Conservation (phyloP, 208 protist genomes). For the Leishmania tarentolae region DNA sequence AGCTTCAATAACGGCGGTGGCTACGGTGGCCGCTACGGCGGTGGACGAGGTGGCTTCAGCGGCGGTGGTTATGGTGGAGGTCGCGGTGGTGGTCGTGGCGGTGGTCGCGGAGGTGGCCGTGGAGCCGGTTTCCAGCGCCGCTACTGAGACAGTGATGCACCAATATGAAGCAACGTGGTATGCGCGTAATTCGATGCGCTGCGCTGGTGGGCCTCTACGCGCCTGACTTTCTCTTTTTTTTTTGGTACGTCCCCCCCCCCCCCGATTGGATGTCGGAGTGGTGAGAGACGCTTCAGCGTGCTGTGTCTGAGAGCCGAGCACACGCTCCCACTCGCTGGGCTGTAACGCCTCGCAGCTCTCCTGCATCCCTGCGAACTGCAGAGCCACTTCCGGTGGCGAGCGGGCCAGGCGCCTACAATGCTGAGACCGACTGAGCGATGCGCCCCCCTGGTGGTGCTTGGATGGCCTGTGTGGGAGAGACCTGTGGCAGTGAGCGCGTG, state of each 20-base stretch:
- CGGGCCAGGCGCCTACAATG: too few species aligned
- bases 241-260: too few species aligned
- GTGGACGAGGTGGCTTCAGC: constrained; percentile 17
- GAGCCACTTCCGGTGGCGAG: too few species aligned
- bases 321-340: background rate
- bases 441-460: too few species aligned
- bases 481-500: too few species aligned
- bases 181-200: too few species aligned
- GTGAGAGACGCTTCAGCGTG: background rate
- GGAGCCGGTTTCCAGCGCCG: constrained; percentile 33
- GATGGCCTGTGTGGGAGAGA: too few species aligned
- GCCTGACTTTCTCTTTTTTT: background rate
- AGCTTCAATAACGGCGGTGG: constrained; percentile 30
- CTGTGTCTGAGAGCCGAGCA: background rate
- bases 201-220: background rate
- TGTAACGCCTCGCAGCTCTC: background rate
- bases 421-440: too few species aligned
- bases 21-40: constrained; percentile 20
- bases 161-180: background rate
- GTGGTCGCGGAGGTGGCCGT: constrained; percentile 22
- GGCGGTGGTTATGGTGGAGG: constrained; percentile 13
- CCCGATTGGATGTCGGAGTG: background rate
- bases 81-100: constrained; percentile 7
- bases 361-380: background rate
- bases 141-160: constrained; percentile 11